Base-by-base conservation (phyloP, 768 basidiomycete species). In the Albatrellus ellisii region DNA sequence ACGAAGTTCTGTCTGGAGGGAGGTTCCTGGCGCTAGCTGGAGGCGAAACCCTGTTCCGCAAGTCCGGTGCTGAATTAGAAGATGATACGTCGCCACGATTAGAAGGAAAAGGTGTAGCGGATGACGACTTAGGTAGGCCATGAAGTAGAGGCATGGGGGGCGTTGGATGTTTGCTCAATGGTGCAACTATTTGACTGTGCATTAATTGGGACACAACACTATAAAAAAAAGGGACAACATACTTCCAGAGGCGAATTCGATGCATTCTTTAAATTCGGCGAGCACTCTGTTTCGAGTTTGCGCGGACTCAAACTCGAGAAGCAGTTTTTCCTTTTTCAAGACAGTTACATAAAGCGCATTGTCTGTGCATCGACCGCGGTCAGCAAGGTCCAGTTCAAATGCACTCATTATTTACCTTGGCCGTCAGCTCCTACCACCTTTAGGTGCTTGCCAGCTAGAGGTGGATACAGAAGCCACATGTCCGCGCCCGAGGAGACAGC, bases 391-490 rank as follows among this genome's bases (percentile, higher is more conserved):
- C 27, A 28, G 9, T 36, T 15, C 33, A 43, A 37, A 33, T 32
- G 42, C 17, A 6, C 17, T 22, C 6, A 6, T 21, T 26, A 60
- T 73, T 43, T 46, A 75, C 87, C 73, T 68, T 70, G 69, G 26
- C 69, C 77, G 43, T 66, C 64, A 3, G 73, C 66, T 48, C 78
- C 78, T 7, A 65, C 65, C 3, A 86, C 79, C 45, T 72, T 71
- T 41, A 99, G 67, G 52, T 95, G 91, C 57, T 94, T 97, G 4
- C 91, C 94, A 10, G 95, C 82, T 26, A 99, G 65, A 4, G 95
- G 95, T 14, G 95, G 95, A 64, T 95, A 99, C 50, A 80, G 76
- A 35, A 99, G 66, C 77, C 79, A 87, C 79, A 94, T 83, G 55
- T 95, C 89, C 4, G 79, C 70, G 9, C 76, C 76, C 44, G 25